Conservation (phyloP, 805 yeast genomes). For the Ascoidea rubescens region DNA sequence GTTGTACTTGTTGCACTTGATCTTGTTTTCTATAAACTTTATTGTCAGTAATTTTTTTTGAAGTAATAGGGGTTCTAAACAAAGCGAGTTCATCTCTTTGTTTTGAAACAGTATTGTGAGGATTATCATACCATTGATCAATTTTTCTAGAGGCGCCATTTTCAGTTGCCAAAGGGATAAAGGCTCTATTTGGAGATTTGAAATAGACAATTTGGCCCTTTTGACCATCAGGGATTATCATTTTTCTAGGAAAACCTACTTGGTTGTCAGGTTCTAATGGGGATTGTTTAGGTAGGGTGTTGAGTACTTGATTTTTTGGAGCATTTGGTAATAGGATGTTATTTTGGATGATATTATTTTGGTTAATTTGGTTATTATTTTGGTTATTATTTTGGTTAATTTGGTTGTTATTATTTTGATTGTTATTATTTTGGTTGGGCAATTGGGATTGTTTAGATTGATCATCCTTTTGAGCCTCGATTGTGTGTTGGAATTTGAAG, state of each 20-base stretch:
- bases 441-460: not conserved
- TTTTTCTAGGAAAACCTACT: not conserved
- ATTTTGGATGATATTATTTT: not conserved
- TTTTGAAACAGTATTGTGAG: too few species aligned
- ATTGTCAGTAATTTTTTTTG: too few species aligned
- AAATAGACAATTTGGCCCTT: not conserved
- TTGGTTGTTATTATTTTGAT: too few species aligned
- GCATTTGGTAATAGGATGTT: not conserved
- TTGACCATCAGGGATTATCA: not conserved
- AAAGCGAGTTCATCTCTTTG: too few species aligned
- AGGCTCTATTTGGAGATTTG: not conserved
- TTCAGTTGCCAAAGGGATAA: not conserved
- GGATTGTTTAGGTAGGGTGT: not conserved
- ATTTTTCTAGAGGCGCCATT: not conserved
- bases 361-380: not conserved
- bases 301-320: not conserved
- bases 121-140: not conserved
- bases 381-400: not conserved
- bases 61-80: too few species aligned
- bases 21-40: too few species aligned
- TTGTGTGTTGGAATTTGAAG: slow-evolving; percentile 52
- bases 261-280: not conserved
- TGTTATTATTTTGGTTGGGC: too few species aligned
- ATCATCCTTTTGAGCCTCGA: not conserved
- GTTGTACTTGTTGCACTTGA: too few species aligned